Percentiles rank a stretch among this genome's conserved stretches.
phyloP scores from a whole-genome alignment of 139 green algal genomes.

The Picochlorum costavermella region DNA sequence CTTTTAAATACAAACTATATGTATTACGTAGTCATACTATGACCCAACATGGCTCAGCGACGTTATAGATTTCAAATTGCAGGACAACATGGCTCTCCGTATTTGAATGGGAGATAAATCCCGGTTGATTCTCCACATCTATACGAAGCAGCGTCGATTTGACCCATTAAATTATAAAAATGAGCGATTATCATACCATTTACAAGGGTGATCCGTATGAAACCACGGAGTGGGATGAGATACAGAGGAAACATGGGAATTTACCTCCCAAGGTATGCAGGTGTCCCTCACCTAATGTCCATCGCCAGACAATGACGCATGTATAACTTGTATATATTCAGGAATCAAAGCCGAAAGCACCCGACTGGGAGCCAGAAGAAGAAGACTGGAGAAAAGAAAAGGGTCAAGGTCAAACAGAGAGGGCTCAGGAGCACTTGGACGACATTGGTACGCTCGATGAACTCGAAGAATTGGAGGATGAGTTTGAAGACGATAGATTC shows the following conservation, averaged over 20 bases:
- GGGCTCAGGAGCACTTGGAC: no score
- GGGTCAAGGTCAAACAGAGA: background rate
- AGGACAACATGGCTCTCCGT: background rate
- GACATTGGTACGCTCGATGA: no score
- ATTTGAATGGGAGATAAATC: background rate
- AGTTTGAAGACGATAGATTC: constrained; percentile 31
- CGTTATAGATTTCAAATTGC: background rate
- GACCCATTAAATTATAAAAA: background rate
- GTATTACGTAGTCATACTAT: background rate
- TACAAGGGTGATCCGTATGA: constrained; percentile 58
- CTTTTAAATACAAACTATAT: no score
- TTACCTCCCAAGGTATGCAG: constrained; percentile 34
- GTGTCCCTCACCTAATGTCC: background rate
- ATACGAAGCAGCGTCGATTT: background rate
- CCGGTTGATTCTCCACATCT: background rate
- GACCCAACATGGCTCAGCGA: background rate
- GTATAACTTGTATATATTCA: background rate
- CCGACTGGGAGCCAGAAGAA: constrained; percentile 40
- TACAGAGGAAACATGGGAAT: constrained; percentile 69
- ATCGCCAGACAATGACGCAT: background rate
- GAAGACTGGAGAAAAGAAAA: constrained; percentile 13
- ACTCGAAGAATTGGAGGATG: background rate
- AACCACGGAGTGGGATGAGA: constrained; percentile 81
- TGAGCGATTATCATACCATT: constrained; percentile 66
- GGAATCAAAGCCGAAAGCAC: constrained; percentile 48